Evolutionary conservation across 2,329 filamentous ascomycete species (phyloP).

Genomic region (Ophiostoma montium): DNA sequence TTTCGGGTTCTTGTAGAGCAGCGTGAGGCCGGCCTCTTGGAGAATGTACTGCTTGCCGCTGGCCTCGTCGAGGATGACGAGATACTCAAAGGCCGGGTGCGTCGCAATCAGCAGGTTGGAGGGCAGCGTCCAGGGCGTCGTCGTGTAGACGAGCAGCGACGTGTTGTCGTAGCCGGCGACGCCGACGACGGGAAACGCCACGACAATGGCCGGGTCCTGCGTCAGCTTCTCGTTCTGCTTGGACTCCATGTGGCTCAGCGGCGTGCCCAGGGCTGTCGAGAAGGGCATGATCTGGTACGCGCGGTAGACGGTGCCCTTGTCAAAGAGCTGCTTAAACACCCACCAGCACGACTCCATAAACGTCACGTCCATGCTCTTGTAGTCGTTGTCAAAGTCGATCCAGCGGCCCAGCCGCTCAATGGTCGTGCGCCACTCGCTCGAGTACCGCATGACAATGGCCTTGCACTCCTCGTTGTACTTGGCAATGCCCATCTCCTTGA

Average conservation of each 20-base stretch:
- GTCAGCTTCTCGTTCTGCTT: conserved; percentile 92
- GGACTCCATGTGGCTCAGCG: conserved; percentile 85
- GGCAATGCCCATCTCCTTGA: conserved; percentile 72
- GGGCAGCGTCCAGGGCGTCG: conserved; percentile 67
- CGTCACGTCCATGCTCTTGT: conserved; percentile 91
- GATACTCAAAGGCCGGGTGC: conserved; percentile 65
- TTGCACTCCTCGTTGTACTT: conserved; percentile 88
- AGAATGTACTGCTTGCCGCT: conserved; percentile 76
- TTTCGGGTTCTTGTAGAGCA: conserved; percentile 87
- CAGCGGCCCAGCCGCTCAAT: conserved; percentile 83
- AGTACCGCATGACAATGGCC: conserved; percentile 85
- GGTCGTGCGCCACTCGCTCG: conserved; percentile 73
- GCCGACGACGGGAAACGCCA: conserved; percentile 70
- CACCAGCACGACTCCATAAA: conserved; percentile 98
- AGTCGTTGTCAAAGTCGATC: conserved; percentile 97
- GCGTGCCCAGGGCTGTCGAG: conserved; percentile 78
- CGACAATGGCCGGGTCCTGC: conserved; percentile 78
- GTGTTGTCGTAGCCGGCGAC: conserved; percentile 67
- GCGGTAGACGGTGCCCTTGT: conserved; percentile 80
- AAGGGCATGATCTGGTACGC: conserved; percentile 92
- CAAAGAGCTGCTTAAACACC: conserved; percentile 87
- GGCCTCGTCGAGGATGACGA: conserved; percentile 72
- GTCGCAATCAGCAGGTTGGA: conserved; percentile 61
- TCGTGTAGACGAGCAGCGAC: conserved; percentile 73
- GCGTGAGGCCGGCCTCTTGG: conserved; percentile 65